These are phyloP conservation scores for Hura crepitans DNA, from an alignment of 441 rosid species.

Conservation along the genomic window DNA sequence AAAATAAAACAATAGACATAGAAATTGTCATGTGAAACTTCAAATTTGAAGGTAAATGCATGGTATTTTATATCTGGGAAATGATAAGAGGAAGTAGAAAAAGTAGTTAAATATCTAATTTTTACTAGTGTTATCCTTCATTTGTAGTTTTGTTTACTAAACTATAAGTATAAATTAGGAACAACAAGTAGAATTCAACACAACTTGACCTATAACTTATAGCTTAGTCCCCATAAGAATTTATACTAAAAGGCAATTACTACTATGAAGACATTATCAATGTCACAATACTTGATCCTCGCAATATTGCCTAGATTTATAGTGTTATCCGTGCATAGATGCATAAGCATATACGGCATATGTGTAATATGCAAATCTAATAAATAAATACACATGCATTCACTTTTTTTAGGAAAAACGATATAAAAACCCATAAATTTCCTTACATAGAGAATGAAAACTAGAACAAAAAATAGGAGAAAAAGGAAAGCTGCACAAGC, in stretches of 20 bases:
- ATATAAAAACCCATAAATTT: no score
- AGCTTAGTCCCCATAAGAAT: background rate
- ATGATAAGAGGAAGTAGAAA: background rate
- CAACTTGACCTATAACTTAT: background rate
- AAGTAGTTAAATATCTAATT: background rate
- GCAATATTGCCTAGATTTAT: background rate
- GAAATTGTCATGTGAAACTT: conserved; percentile 7
- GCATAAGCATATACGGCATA: no score
- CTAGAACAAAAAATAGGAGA: no score
- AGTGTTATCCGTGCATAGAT: background rate
- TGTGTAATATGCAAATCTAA: background rate
- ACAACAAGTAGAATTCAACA: background rate
- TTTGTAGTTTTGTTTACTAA: background rate
- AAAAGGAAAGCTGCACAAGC: no score
- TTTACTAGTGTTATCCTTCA: background rate
- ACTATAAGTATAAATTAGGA: background rate
- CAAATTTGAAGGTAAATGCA: background rate
- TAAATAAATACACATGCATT: background rate
- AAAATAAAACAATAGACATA: background rate
- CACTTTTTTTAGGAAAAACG: background rate
- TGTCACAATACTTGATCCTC: background rate
- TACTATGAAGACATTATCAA: background rate
- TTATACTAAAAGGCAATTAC: background rate
- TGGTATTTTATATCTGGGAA: background rate
- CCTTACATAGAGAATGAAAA: no score